Base-by-base conservation (phyloP, 148 eudicot genomes). In the Persicaria tinctoria region DNA sequence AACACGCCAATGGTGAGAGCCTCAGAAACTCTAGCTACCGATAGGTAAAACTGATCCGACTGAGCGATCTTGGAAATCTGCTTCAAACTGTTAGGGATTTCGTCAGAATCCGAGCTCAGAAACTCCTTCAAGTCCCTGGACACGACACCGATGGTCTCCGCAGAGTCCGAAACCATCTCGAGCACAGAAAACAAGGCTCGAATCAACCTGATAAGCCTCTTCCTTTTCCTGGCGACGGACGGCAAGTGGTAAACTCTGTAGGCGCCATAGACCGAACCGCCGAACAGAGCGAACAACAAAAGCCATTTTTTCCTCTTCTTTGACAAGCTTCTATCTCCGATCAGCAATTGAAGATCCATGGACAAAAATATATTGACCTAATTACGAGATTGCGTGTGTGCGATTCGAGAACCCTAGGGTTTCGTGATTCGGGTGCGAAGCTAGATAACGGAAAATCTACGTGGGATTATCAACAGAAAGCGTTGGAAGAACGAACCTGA, bases 121-220 rank as follows among this genome's bases (percentile, higher is more conserved):
- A 89, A 89, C 69, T 83, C 83, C 75, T 80, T 89, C 51, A 91
- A 78, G 83, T 91, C 97, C 68, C 75, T 89, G 5, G 93, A 81
- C 57, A 91, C 60, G 66, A 91, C 70, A 74, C 90, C 89, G 63
- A 88, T 47, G 4, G 84, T 80, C 69, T 89, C 92, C 1, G 93
- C 86, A 60, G 92, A 86, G 74, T 88, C 81, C 48, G 89, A 82
- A 20, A 84, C 78, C 18, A 74, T 80, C 60, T 88, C 94, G 73
- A 78, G 79, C 38, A 89, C 60, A 4, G 86, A 80, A 77, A 78
- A 56, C 10, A 92, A 73, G 73, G 94, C 86, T 72, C 76, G 75
- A 2, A 88, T 59, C 51, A 85, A 79, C 72, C 76, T 84, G 20
- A 78, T 16, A 70, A 86, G 18, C 73, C 80, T 84, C 51, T 76